Base-by-base conservation (phyloP, 2,329 filamentous ascomycete genomes). In the Sarocladium strictum region DNA sequence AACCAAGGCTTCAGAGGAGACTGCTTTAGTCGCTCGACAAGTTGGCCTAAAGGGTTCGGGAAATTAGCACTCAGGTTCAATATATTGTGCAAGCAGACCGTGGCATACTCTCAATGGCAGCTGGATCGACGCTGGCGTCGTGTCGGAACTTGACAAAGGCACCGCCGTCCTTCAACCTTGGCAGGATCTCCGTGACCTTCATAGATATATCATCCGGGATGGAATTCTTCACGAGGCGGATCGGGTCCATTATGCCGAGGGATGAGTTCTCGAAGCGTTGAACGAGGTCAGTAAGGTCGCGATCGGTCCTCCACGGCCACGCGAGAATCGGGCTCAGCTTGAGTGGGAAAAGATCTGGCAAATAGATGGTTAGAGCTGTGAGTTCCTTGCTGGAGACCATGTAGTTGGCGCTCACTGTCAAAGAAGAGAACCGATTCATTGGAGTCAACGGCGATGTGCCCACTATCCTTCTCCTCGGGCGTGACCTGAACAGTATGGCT, bases 341-440 rank as follows among this genome's bases (percentile, higher is more conserved):
- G 26, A 94, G 76, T 1, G 93, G 93, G 58, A 95, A 95, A 51
- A 97, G 79, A 70, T 94, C 89, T 92, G 32, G 15, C 23, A 3
- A 15, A 15, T 4, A 35, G 4, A 35, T 14, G 17, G 57, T 26
- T 7, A 24, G 45, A 47, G 27, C 35, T 26, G 32, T 51, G 11
- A 9, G 29, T 10, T n/a, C 5, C 43, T 26, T 4, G 24, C n/a
- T 10, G 37, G 45, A 14, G 11, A 2, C 35, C 58, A 54, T 11
- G 14, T 17, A 35, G 26, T n/a, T 45, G n/a, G 33, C 64, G 27
- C 83, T 66, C 71, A 92, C 89, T 96, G 67, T 96, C 91, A 64
- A 97, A 86, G 73, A 95, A 99, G 6, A 97, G 70, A 45, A 97
- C 85, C 0, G 87, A 86, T 72, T 97, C 90, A 61, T 92, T 87